These are phyloP conservation scores for Pulveroboletus sp. DNA, from an alignment of 768 basidiomycete species.

Conservation along the genomic window DNA sequence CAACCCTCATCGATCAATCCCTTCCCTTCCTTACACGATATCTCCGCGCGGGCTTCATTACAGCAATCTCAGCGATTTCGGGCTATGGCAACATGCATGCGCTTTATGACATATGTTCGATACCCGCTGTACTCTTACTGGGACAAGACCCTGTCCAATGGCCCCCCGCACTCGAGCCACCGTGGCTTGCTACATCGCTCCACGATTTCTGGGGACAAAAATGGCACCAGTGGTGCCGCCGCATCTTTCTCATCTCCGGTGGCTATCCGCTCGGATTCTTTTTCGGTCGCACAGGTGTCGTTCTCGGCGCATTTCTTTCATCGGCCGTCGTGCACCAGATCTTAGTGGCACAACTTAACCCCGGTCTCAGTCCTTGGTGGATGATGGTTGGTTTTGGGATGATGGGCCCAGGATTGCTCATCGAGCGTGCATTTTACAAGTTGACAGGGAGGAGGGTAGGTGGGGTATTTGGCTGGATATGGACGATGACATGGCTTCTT, in stretches of 20 bases:
- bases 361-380: constrained; percentile 38
- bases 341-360: constrained; percentile 49
- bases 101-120: constrained; percentile 23
- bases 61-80: constrained; percentile 40
- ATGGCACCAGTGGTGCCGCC: constrained; percentile 39
- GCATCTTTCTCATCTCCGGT: constrained; percentile 30
- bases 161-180: constrained; percentile 33
- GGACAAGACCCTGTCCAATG: constrained; percentile 28
- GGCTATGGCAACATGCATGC: constrained; percentile 46
- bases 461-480: constrained; percentile 31
- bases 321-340: constrained; percentile 58
- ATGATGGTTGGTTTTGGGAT: constrained; percentile 52
- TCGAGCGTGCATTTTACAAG: constrained; percentile 36
- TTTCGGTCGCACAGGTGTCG: constrained; percentile 45
- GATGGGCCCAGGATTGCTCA: constrained; percentile 48
- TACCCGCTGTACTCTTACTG: constrained; percentile 26
- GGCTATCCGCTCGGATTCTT: constrained; percentile 30
- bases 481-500: constrained; percentile 7
- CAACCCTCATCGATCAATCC: constrained; percentile 32
- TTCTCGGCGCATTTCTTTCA: constrained; percentile 55
- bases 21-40: constrained; percentile 27
- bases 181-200: constrained; percentile 36
- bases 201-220: constrained; percentile 36
- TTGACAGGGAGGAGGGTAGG: constrained; percentile 26
- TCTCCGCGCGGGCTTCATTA: constrained; percentile 42